phyloP scores from a whole-genome alignment of 2,329 filamentous ascomycete genomes.

The Aspergillus sp. region DNA sequence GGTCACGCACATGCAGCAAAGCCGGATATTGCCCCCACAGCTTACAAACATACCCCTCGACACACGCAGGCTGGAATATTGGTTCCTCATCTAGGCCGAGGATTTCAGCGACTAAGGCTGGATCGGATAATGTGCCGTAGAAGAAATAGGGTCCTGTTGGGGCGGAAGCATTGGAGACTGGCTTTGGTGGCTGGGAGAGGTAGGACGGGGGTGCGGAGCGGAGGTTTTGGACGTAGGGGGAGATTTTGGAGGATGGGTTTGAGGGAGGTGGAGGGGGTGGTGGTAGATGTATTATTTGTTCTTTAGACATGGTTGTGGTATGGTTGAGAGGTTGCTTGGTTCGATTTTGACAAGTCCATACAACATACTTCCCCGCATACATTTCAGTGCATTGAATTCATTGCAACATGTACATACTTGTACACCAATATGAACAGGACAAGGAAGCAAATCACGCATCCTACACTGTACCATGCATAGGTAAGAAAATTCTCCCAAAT shows the following conservation, averaged over 20 bases:
- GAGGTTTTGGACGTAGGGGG: slow-evolving; percentile 10
- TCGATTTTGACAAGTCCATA: no score
- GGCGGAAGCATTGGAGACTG: slow-evolving; percentile 2
- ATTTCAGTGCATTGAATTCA: no score
- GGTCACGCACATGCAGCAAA: neutral
- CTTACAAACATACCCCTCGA: neutral
- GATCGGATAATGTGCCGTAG: slow-evolving; percentile 31
- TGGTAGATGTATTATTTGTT: neutral
- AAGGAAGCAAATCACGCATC: no score
- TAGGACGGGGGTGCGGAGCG: slow-evolving; percentile 7
- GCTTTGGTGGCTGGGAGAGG: slow-evolving; percentile 6
- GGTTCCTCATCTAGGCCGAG: neutral
- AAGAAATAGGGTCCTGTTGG: slow-evolving; percentile 29
- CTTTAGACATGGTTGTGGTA: neutral
- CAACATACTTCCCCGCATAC: no score
- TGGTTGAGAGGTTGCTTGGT: no score
- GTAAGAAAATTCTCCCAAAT: no score
- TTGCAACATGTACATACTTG: no score
- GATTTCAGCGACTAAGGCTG: slow-evolving; percentile 12
- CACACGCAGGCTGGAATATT: neutral
- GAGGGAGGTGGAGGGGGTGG: slow-evolving; percentile 3
- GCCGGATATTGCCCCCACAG: neutral
- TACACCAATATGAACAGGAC: no score
- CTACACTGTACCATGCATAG: no score
- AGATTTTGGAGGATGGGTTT: slow-evolving; percentile 8